Evolutionary conservation across 495 filamentous ascomycete species (phyloP).

Genomic region (Aspergillus bridgeri): DNA sequence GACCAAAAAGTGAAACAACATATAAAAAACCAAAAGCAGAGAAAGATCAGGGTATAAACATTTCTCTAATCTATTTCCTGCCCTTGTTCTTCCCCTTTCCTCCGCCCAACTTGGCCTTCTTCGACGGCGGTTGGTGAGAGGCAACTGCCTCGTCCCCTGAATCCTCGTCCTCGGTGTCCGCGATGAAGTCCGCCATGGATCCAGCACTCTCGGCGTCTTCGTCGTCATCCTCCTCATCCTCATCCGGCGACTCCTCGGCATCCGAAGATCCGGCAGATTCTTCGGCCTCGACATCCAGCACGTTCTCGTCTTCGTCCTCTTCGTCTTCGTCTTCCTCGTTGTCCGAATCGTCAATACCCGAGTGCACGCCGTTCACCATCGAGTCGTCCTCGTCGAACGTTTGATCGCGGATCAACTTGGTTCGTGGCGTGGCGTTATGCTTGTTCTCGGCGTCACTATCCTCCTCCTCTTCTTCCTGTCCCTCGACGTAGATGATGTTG

Average conservation of each 20-base stretch:
- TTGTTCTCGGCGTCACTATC: conserved; percentile 39
- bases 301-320: conserved; percentile 37
- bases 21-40: background rate
- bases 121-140: conserved; percentile 31
- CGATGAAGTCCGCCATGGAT: conserved; percentile 46
- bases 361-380: conserved; percentile 39
- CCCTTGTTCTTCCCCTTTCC: conserved; percentile 34
- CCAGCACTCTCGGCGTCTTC: conserved; percentile 42
- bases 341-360: conserved; percentile 34
- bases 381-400: conserved; percentile 44
- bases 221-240: conserved; percentile 42
- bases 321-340: conserved; percentile 40
- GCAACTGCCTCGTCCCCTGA: conserved; percentile 32
- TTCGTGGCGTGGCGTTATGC: conserved; percentile 30
- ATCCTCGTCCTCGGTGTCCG: conserved; percentile 42
- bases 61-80: conserved; percentile 26
- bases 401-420: conserved; percentile 40
- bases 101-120: conserved; percentile 34
- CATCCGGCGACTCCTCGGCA: conserved; percentile 44
- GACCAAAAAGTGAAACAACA: background rate
- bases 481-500: conserved; percentile 84
- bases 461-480: conserved; percentile 54
- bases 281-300: conserved; percentile 46
- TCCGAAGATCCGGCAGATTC: conserved; percentile 47
- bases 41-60: conserved; percentile 15